Evolutionary conservation across 192 early-diverging fungal genomes (phyloP).

Genomic region (Spinellus fusiger): DNA sequence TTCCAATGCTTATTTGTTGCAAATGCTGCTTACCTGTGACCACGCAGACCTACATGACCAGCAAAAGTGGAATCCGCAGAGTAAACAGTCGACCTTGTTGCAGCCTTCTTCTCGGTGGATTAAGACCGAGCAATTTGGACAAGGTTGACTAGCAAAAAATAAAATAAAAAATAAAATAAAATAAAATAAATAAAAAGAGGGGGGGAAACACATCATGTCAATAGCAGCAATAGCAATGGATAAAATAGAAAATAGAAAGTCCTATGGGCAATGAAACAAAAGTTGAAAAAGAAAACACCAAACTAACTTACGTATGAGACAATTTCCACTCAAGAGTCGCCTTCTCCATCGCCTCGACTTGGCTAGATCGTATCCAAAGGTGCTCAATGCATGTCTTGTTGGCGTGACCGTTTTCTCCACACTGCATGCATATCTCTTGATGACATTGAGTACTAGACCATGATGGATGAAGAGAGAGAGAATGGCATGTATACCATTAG

Average conservation of each 20-base stretch:
- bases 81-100: slow-evolving; percentile 62
- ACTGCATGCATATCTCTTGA: slow-evolving; percentile 43
- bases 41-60: slow-evolving; percentile 54
- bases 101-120: slow-evolving; percentile 69
- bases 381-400: slow-evolving; percentile 34
- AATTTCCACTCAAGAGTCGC: slow-evolving; percentile 32
- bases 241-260: too few relatives aligned
- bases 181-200: background rate
- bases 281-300: too few relatives aligned
- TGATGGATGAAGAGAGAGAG: background rate
- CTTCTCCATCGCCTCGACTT: slow-evolving; percentile 2
- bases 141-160: slow-evolving; percentile 37
- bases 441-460: slow-evolving; percentile 32
- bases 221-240: too few relatives aligned
- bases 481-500: background rate
- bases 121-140: slow-evolving; percentile 58
- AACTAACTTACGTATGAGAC: slow-evolving; percentile 22
- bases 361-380: slow-evolving; percentile 27
- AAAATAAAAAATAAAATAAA: background rate
- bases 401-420: slow-evolving; percentile 39
- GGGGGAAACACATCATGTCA: too few relatives aligned
- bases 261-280: too few relatives aligned
- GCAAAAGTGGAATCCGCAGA: slow-evolving; percentile 63
- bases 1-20: background rate
- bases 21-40: slow-evolving; percentile 36